Evolutionary conservation across 2,329 filamentous ascomycete genomes (phyloP).

Genomic region (Aspergillus latus): DNA sequence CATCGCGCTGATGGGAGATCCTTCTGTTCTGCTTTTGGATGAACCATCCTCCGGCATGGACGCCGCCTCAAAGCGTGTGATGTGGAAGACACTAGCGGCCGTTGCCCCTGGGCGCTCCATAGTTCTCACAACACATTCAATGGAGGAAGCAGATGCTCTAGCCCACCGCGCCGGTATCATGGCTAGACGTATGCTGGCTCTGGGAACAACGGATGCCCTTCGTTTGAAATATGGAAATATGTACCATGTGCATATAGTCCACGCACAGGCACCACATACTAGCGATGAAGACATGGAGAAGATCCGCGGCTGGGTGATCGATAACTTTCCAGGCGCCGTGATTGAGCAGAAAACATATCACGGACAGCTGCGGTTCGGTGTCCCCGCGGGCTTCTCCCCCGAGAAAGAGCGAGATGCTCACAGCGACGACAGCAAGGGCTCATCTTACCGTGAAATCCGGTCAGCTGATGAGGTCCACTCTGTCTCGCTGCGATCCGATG

Average conservation of each 20-base stretch:
- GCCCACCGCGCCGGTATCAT: constrained; percentile 83
- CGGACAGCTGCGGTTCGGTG: constrained; percentile 81
- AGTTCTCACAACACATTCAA: constrained; percentile 85
- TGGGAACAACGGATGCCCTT: constrained; percentile 72
- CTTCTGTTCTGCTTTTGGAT: constrained; percentile 80
- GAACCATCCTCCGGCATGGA: constrained; percentile 89
- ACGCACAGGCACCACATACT: constrained; percentile 71
- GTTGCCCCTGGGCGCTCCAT: constrained; percentile 77
- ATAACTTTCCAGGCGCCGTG: constrained; percentile 62
- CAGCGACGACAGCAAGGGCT: background rate
- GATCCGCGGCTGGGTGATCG: constrained; percentile 65
- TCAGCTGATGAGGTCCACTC: background rate
- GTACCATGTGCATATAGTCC: constrained; percentile 79
- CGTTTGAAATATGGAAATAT: constrained; percentile 73
- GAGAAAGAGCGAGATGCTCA: background rate
- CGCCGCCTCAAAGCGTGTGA: constrained; percentile 83
- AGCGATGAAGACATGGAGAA: constrained; percentile 64
- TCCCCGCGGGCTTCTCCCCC: constrained; percentile 50
- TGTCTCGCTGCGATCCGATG: background rate
- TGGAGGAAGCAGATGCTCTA: constrained; percentile 92
- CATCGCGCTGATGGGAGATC: constrained; percentile 91
- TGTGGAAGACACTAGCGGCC: constrained; percentile 82
- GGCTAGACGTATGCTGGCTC: constrained; percentile 78
- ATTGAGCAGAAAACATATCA: constrained; percentile 76
- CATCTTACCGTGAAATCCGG: background rate